Evolutionary conservation across 1,139 yeast species (phyloP).

Genomic region (Candida glucosophila): DNA sequence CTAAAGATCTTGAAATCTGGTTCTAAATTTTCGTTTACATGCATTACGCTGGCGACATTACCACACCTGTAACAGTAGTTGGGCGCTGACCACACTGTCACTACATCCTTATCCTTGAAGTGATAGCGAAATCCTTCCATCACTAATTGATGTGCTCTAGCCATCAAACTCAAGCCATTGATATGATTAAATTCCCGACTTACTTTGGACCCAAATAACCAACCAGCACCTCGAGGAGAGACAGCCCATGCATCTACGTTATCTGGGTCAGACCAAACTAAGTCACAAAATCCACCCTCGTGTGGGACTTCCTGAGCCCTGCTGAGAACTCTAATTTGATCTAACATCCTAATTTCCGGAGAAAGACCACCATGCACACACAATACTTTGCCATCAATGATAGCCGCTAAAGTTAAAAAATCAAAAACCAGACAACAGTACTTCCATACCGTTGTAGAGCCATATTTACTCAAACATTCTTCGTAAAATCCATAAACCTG

Average conservation of each 20-base stretch:
- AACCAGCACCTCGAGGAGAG: constrained; percentile 98
- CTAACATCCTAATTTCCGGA: constrained; percentile 96
- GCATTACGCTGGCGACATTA: constrained; percentile 97
- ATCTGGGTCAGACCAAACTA: constrained; percentile 97
- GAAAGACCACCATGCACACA: constrained; percentile 97
- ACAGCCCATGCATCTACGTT: constrained; percentile 98
- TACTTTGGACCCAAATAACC: constrained; percentile 91
- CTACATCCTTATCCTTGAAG: constrained; percentile 90
- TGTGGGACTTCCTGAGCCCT: constrained; percentile 99
- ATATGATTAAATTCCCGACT: constrained; percentile 92
- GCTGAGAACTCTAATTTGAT: constrained; percentile 87
- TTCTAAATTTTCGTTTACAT: constrained; percentile 75
- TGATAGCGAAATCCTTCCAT: constrained; percentile 98
- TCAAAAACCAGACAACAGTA: constrained; percentile 96
- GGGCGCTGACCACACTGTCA: constrained; percentile 98
- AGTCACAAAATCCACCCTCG: constrained; percentile 96
- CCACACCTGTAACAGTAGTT: constrained; percentile 98
- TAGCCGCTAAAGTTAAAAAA: constrained; percentile 86
- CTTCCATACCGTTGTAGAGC: constrained; percentile 96
- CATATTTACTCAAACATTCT: constrained; percentile 87
- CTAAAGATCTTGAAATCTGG: constrained; percentile 91
- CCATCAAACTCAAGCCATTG: constrained; percentile 77
- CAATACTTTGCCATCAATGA: constrained; percentile 83
- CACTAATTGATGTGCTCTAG: constrained; percentile 95
- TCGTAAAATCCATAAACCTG: constrained; percentile 91